Conservation (phyloP, 768 basidiomycete species). For the Mycena galericulata region DNA sequence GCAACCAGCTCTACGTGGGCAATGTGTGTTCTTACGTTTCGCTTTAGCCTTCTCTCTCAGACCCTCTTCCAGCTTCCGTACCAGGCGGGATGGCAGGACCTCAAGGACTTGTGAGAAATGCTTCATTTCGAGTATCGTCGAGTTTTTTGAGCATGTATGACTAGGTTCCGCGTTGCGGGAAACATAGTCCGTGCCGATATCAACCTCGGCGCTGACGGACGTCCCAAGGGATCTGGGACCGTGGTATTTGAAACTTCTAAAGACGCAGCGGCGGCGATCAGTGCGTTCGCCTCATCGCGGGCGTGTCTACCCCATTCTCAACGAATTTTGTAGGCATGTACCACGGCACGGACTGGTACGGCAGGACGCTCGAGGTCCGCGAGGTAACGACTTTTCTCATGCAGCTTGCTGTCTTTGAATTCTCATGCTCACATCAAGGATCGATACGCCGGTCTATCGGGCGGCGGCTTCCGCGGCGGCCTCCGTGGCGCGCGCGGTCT, state of each 20-base stretch:
- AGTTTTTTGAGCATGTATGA: too few relatives aligned
- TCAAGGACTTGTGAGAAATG: conserved; percentile 96
- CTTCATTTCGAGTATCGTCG: too few relatives aligned
- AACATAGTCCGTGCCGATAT: conserved; percentile 97
- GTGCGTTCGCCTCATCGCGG: conserved; percentile 70
- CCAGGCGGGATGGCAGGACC: conserved; percentile 98
- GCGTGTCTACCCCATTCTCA: background rate
- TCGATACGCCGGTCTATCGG: conserved; percentile 88
- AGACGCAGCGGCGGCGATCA: conserved; percentile 92
- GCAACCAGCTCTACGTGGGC: conserved; percentile 93
- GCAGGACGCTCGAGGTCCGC: conserved; percentile 93
- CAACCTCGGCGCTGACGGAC: conserved; percentile 91
- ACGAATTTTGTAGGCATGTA: conserved; percentile 79
- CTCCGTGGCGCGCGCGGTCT: conserved; percentile 62
- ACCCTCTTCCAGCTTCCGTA: conserved; percentile 79
- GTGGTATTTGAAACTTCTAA: conserved; percentile 94
- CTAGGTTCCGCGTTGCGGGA: conserved; percentile 96
- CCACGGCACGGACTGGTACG: conserved; percentile 98
- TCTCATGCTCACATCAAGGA: conserved; percentile 59
- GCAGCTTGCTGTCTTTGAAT: background rate
- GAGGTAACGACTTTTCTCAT: conserved; percentile 65
- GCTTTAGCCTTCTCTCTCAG: conserved; percentile 1
- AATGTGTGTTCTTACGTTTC: conserved; percentile 66
- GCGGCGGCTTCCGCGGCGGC: conserved; percentile 68
- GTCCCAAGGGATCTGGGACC: conserved; percentile 97